These are phyloP conservation scores for Phlegmacium glaucopus DNA, from an alignment of 768 basidiomycete genomes.

Conservation along the genomic window DNA sequence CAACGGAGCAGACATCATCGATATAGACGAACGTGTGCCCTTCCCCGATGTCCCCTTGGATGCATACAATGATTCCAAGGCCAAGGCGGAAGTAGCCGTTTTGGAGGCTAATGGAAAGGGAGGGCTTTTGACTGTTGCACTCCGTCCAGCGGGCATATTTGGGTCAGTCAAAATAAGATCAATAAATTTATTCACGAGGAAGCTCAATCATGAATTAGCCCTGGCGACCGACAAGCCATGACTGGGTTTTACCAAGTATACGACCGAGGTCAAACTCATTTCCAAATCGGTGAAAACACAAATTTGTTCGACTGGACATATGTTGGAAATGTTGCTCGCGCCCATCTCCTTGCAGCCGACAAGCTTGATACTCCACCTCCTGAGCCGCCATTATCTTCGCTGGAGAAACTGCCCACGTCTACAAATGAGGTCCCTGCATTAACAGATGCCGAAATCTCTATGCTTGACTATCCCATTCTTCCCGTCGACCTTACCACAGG, in stretches of 20 bases:
- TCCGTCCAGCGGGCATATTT: constrained; percentile 94
- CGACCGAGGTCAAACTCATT: constrained; percentile 78
- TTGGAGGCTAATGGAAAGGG: constrained; percentile 83
- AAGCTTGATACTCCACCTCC: constrained; percentile 60
- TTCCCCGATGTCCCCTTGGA: constrained; percentile 75
- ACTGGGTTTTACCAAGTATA: constrained; percentile 77
- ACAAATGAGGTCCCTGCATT: constrained; percentile 39
- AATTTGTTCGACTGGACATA: constrained; percentile 98
- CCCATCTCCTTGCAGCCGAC: constrained; percentile 92
- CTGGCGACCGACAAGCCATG: constrained; percentile 88
- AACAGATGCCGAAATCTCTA: constrained; percentile 36
- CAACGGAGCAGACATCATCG: constrained; percentile 74
- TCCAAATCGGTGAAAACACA: constrained; percentile 91
- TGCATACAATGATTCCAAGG: constrained; percentile 94
- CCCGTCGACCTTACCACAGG: constrained; percentile 65
- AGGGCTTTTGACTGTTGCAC: constrained; percentile 82
- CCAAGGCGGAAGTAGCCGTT: constrained; percentile 79
- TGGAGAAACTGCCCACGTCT: constrained; percentile 32
- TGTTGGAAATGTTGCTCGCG: constrained; percentile 91
- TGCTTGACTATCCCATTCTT: constrained; percentile 52
- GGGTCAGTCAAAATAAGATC: constrained; percentile 53
- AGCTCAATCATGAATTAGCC: constrained; percentile 41
- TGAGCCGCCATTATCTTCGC: constrained; percentile 33
- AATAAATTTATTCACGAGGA: constrained; percentile 1
- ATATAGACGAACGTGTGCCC: constrained; percentile 85